Conservation (phyloP, 2,329 filamentous ascomycete genomes). For the Cladosporium cucumerinum region DNA sequence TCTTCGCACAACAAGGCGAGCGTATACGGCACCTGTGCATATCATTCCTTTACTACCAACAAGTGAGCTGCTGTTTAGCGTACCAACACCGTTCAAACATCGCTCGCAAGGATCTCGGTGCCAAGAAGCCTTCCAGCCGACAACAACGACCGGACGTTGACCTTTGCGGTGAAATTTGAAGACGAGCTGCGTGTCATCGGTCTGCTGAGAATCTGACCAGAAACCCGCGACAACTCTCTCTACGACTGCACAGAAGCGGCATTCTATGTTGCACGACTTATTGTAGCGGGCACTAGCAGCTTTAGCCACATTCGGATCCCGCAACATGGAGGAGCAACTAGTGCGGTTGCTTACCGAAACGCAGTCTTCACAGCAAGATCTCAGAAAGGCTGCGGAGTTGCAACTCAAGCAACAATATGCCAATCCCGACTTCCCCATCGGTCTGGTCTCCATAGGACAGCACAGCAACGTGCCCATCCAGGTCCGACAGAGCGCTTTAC, state of each 20-base stretch:
- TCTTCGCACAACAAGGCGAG: not conserved
- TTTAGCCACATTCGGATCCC: constrained; percentile 28
- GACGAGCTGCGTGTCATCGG: constrained; percentile 11
- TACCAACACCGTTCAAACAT: not conserved
- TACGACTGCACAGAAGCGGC: constrained; percentile 5
- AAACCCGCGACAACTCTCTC: not conserved
- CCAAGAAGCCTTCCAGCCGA: constrained; percentile 6
- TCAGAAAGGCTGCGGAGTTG: constrained; percentile 81
- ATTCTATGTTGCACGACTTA: constrained; percentile 20
- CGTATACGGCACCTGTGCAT: not conserved
- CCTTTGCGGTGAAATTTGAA: constrained; percentile 13
- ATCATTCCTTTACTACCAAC: not conserved
- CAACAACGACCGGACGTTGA: constrained; percentile 8
- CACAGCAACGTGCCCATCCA: constrained; percentile 69
- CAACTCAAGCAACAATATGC: constrained; percentile 70
- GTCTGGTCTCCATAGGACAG: constrained; percentile 75
- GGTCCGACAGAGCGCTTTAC: constrained; percentile 79
- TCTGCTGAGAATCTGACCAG: not conserved
- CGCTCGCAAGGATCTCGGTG: not conserved
- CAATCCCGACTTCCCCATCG: constrained; percentile 69
- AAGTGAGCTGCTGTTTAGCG: not conserved
- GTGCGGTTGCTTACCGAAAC: constrained; percentile 84
- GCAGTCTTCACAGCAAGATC: constrained; percentile 70
- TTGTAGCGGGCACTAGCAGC: constrained; percentile 15
- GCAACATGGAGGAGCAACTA: constrained; percentile 83